A percentile compares a stretch with the other conserved stretches of the same genome.
These are phyloP conservation scores for Dipodascus albidus DNA, from an alignment of 805 yeast species.

Conservation along the genomic window DNA sequence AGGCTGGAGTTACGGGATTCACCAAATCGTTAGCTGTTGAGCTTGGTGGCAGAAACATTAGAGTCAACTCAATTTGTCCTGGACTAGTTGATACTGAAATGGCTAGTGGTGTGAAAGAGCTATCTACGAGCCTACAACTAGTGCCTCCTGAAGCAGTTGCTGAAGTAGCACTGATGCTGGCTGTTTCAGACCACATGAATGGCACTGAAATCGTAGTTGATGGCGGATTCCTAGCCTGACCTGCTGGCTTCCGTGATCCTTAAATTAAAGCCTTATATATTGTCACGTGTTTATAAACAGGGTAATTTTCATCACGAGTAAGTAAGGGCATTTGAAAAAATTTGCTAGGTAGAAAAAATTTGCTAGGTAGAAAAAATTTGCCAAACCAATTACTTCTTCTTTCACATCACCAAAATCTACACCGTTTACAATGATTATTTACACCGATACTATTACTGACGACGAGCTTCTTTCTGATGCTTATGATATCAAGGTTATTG, in stretches of 20 bases:
- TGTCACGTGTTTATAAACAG: background rate
- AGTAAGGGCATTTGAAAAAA: background rate
- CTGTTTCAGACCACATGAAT: conserved; percentile 9
- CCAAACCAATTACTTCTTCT: background rate
- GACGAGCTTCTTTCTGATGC: conserved; percentile 68
- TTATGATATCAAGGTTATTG: conserved; percentile 79
- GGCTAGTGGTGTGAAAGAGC: conserved; percentile 16
- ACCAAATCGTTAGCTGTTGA: conserved; percentile 51
- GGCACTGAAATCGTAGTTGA: conserved; percentile 12
- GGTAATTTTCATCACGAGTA: background rate
- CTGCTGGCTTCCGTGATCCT: background rate
- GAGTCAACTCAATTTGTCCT: conserved; percentile 59
- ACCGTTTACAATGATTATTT: background rate
- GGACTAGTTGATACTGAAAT: conserved; percentile 62
- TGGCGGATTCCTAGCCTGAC: conserved; percentile 10
- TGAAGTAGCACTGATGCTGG: conserved; percentile 13
- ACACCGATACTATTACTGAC: background rate
- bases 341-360: background rate
- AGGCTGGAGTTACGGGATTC: conserved; percentile 58
- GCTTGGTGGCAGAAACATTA: conserved; percentile 36
- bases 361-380: background rate
- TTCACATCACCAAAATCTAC: background rate
- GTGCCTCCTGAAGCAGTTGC: conserved; percentile 13
- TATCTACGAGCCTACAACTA: conserved; percentile 5
- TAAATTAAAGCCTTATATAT: background rate